phyloP scores from a whole-genome alignment of 306 rosid species.

The Trifolium pratense region DNA sequence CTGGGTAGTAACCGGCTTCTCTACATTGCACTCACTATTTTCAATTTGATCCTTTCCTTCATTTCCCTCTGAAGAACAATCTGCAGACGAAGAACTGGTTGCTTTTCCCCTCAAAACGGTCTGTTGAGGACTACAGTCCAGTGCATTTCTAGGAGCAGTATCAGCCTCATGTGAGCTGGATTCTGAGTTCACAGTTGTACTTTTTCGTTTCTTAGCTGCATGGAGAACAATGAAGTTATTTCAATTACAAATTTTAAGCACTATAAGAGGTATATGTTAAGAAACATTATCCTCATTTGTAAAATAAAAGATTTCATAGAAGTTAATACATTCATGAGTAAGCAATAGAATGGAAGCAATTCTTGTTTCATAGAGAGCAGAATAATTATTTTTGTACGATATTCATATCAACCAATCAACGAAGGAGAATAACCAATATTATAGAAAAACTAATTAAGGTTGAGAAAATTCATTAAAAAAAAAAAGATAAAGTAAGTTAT shows the following conservation, averaged over 20 bases:
- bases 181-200: conserved; percentile 40
- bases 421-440: too few species aligned
- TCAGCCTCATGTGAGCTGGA: conserved; percentile 45
- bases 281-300: conserved; percentile 29
- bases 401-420: too few species aligned
- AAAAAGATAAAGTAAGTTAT: conserved; percentile 18
- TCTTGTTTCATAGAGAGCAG: too few species aligned
- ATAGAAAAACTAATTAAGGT: too few species aligned
- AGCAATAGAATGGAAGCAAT: neutral
- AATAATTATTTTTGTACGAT: too few species aligned
- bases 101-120: conserved; percentile 19
- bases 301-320: neutral
- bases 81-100: conserved; percentile 32
- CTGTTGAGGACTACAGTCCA: conserved; percentile 34
- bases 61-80: conserved; percentile 31
- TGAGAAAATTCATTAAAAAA: neutral
- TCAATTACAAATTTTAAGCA: conserved; percentile 22
- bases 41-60: neutral
- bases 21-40: conserved; percentile 20
- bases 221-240: conserved; percentile 36
- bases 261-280: neutral
- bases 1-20: conserved; percentile 24
- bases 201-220: conserved; percentile 68
- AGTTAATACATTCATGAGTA: neutral
- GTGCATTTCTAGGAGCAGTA: conserved; percentile 43